Conservation (phyloP, 352 stramenopile species). For the Globisporangium acanthophoron region DNA sequence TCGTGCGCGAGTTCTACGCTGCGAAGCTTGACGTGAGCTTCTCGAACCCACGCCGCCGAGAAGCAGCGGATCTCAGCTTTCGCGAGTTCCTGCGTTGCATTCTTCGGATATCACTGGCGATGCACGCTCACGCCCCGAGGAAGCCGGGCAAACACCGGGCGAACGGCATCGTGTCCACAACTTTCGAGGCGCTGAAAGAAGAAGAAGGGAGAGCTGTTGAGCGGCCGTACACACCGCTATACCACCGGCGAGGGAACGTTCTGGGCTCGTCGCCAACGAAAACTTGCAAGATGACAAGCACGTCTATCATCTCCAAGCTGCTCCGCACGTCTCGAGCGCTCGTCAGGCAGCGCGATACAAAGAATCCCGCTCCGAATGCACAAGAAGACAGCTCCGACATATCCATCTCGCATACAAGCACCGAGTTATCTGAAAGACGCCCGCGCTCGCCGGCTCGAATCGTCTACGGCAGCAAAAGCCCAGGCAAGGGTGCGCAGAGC, state of each 20-base stretch:
- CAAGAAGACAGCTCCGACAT: neutral
- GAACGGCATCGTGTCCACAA: conserved; percentile 38
- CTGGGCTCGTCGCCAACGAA: conserved; percentile 36
- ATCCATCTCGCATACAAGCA: neutral
- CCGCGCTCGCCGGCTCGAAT: conserved; percentile 10
- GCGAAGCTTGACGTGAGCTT: conserved; percentile 75
- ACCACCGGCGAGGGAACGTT: conserved; percentile 54
- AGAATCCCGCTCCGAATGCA: neutral
- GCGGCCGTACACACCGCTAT: conserved; percentile 26
- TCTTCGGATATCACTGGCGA: conserved; percentile 60
- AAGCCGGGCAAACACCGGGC: conserved; percentile 8
- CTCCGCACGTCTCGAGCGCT: conserved; percentile 40
- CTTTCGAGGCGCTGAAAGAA: conserved; percentile 51
- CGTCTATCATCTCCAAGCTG: conserved; percentile 53
- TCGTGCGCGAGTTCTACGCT: conserved; percentile 67
- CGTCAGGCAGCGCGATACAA: conserved; percentile 16
- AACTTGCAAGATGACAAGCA: conserved; percentile 59
- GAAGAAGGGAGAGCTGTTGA: conserved; percentile 22
- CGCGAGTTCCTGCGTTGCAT: conserved; percentile 70
- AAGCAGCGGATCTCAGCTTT: conserved; percentile 56
- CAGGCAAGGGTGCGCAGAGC: conserved; percentile 1
- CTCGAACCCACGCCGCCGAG: conserved; percentile 34
- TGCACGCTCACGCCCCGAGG: conserved; percentile 33
- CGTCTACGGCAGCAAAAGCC: conserved; percentile 11
- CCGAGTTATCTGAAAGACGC: neutral